phyloP scores from a whole-genome alignment of 345 rosid genomes.

The Reutealis trisperma region DNA sequence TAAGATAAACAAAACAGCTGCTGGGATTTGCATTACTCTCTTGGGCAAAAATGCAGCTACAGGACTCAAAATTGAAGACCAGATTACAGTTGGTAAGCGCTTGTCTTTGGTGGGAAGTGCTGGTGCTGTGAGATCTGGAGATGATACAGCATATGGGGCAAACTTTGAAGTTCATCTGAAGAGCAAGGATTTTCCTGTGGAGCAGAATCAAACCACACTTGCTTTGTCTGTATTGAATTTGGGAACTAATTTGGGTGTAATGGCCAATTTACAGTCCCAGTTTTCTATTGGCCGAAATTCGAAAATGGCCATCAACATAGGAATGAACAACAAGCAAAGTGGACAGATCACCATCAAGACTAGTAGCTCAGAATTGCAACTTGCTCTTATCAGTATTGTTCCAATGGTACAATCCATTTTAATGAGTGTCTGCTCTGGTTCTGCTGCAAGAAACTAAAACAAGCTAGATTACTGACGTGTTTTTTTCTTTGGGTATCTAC shows the following conservation, averaged over 20 bases:
- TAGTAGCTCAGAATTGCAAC: constrained; percentile 44
- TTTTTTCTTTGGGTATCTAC: neutral
- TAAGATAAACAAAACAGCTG: constrained; percentile 34
- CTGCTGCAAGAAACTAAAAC: constrained; percentile 10
- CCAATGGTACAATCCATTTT: constrained; percentile 38
- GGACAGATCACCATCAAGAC: constrained; percentile 45
- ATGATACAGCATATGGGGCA: constrained; percentile 39
- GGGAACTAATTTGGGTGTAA: constrained; percentile 33
- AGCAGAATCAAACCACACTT: constrained; percentile 34
- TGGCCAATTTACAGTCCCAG: constrained; percentile 45
- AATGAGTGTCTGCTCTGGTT: constrained; percentile 22
- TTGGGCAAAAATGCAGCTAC: constrained; percentile 38
- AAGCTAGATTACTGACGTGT: constrained; percentile 2
- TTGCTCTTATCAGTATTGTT: constrained; percentile 34
- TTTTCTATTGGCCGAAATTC: constrained; percentile 38
- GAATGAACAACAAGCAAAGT: constrained; percentile 46
- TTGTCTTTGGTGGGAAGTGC: constrained; percentile 35
- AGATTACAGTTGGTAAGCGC: constrained; percentile 37
- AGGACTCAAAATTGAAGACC: constrained; percentile 45
- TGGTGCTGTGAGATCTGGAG: constrained; percentile 34
- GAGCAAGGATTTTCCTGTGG: constrained; percentile 37
- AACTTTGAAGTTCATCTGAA: constrained; percentile 39
- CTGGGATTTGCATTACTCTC: constrained; percentile 35
- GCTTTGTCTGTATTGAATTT: constrained; percentile 42
- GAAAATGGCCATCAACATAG: constrained; percentile 33